Percentiles rank a stretch among this genome's conserved stretches.
These are phyloP conservation scores for Citrullus amarus DNA, from an alignment of 306 rosid species.

Conservation along the genomic window DNA sequence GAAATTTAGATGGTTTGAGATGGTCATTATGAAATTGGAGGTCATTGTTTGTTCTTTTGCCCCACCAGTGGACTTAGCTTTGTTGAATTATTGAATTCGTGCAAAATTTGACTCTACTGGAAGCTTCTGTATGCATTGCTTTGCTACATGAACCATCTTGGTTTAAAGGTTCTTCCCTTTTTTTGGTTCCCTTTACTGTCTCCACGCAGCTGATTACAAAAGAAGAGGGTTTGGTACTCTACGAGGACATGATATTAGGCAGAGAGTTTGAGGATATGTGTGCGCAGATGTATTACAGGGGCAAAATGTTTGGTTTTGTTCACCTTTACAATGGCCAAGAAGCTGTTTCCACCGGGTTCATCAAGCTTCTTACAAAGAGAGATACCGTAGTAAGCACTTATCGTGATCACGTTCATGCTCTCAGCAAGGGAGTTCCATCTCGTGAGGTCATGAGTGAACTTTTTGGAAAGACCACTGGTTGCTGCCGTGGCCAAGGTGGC, in stretches of 20 bases:
- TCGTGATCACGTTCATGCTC: conserved; percentile 91
- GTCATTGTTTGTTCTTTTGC: neutral
- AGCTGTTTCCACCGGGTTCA: conserved; percentile 97
- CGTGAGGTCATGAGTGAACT: conserved; percentile 96
- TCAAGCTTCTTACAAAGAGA: conserved; percentile 64
- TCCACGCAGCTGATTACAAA: conserved; percentile 60
- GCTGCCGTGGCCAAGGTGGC: conserved; percentile 99
- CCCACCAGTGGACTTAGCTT: neutral
- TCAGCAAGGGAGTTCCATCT: conserved; percentile 94
- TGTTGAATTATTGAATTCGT: neutral
- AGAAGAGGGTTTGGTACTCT: conserved; percentile 83
- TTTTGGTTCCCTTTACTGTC: conserved; percentile 3
- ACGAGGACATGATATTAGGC: conserved; percentile 91
- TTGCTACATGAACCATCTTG: neutral
- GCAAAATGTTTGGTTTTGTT: too few species aligned
- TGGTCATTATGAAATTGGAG: neutral
- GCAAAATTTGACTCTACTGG: neutral
- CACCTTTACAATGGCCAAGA: conserved; percentile 30
- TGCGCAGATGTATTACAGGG: too few species aligned
- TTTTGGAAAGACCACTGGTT: conserved; percentile 91
- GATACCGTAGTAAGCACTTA: conserved; percentile 87
- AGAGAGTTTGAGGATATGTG: conserved; percentile 15
- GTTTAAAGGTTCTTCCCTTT: conserved; percentile 12
- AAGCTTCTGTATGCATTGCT: conserved; percentile 3
- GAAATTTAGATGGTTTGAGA: neutral